Evolutionary conservation across 208 protist species (phyloP), one percentile per base, ranked within the genome.

Genomic region (Strigomonas culicis): DNA sequence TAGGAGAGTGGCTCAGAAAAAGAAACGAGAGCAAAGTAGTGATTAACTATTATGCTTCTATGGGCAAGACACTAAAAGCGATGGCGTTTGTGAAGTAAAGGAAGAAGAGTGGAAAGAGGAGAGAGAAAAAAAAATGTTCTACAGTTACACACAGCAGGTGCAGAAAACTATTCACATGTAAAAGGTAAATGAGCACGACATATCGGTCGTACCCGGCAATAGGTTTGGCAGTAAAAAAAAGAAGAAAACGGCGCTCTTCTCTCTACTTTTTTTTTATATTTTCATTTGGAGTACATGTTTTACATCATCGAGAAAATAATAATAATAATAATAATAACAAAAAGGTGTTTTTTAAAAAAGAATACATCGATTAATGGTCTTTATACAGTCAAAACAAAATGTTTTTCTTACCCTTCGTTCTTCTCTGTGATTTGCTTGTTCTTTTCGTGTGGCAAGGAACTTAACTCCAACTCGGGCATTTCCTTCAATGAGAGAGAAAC

Each of bases 111-210:
- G 17, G 30, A 34, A 44, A 30, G 6, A 25, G 31, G 2, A 44
- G 21, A 59, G 44, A 59, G 28, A 59, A 59, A 59, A 59, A 59
- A n/a, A n/a, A n/a, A n/a, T n/a, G n/a, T n/a, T n/a, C n/a, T n/a
- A n/a, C n/a, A n/a, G n/a, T n/a, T n/a, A 39, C 10, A 10, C 34
- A 39, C 34, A 39, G 10, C 4, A 39, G 10, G 34, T 4, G 10
- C 4, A 39, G 10, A 39, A 39, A 39, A 39, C 34, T 13, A 39
- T 39, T 39, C n/a, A n/a, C n/a, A n/a, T n/a, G n/a, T n/a, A n/a
- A n/a, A n/a, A n/a, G n/a, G n/a, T n/a, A n/a, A n/a, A n/a, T n/a
- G n/a, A n/a, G n/a, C n/a, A n/a, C n/a, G n/a, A n/a, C n/a, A n/a
- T n/a, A n/a, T n/a, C n/a, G n/a, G n/a, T n/a, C n/a, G n/a, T n/a